These are phyloP conservation scores for Talaromyces sp. DNA, from an alignment of 2,329 filamentous ascomycete genomes.

Conservation along the genomic window DNA sequence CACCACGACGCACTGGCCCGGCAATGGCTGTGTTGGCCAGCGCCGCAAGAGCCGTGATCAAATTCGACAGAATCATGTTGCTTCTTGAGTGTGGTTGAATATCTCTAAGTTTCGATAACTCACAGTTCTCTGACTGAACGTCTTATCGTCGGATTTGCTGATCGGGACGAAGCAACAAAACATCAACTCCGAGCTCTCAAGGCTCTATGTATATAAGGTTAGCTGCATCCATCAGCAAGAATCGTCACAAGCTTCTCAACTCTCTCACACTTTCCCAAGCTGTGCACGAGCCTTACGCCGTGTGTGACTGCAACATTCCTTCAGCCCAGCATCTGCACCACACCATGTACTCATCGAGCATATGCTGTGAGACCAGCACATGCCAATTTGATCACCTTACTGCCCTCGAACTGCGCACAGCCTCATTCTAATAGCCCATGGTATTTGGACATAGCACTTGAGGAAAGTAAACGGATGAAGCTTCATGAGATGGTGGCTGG, in stretches of 20 bases:
- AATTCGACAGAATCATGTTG: not conserved
- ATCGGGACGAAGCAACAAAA: not conserved
- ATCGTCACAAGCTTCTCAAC: not conserved
- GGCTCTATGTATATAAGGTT: not conserved
- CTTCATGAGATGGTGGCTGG: not conserved
- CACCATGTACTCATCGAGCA: not conserved
- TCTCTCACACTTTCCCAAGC: not conserved
- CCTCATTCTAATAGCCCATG: not conserved
- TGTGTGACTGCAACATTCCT: not conserved
- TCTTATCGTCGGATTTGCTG: not conserved
- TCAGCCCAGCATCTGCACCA: not conserved
- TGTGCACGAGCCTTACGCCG: not conserved
- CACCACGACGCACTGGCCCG: slow-evolving; percentile 11
- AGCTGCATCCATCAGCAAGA: not conserved
- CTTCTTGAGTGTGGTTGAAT: not conserved
- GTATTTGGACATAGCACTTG: not conserved
- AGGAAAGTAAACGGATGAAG: not conserved
- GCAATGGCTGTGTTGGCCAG: slow-evolving; percentile 10
- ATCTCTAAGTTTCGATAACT: not conserved
- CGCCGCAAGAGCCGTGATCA: not conserved
- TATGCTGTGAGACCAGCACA: not conserved
- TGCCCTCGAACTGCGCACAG: not conserved
- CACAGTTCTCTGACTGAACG: not conserved
- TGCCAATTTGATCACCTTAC: not conserved
- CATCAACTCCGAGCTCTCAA: not conserved